A percentile compares a stretch with the other conserved stretches of the same genome.
Conservation (phyloP, 768 basidiomycete genomes). For the Tricholoma terreum region DNA sequence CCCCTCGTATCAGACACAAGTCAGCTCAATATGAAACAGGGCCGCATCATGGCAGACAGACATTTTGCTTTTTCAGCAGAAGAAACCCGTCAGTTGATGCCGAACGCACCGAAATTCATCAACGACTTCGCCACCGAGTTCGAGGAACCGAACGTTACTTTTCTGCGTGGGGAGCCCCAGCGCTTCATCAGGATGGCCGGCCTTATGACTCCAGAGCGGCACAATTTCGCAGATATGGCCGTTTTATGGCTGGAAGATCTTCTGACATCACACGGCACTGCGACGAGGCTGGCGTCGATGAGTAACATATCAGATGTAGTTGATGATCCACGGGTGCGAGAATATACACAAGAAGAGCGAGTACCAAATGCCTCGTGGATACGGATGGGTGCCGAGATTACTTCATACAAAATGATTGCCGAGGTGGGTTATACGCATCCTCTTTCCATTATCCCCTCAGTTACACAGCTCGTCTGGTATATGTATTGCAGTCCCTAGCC, state of each 20-base stretch:
- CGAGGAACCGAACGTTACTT: conserved; percentile 3
- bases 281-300: conserved; percentile 15
- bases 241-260: conserved; percentile 9
- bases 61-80: not conserved
- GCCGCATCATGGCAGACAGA: conserved; percentile 19
- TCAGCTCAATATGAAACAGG: conserved; percentile 11
- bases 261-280: conserved; percentile 12
- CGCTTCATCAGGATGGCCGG: conserved; percentile 9
- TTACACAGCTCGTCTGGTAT: not conserved
- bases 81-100: conserved; percentile 6
- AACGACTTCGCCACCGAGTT: conserved; percentile 2
- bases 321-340: conserved; percentile 40
- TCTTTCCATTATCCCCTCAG: not conserved
- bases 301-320: conserved; percentile 25
- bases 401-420: conserved; percentile 10
- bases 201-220: conserved; percentile 4
- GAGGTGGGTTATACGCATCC: conserved; percentile 1
- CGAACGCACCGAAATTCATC: conserved; percentile 5
- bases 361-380: conserved; percentile 35
- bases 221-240: not conserved
- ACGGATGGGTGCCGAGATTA: conserved; percentile 27
- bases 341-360: conserved; percentile 37
- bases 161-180: conserved; percentile 1
- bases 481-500: conserved; percentile 5
- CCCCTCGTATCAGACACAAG: not conserved